phyloP scores from a whole-genome alignment of 768 basidiomycete genomes.

The Sarcodon aspratus region DNA sequence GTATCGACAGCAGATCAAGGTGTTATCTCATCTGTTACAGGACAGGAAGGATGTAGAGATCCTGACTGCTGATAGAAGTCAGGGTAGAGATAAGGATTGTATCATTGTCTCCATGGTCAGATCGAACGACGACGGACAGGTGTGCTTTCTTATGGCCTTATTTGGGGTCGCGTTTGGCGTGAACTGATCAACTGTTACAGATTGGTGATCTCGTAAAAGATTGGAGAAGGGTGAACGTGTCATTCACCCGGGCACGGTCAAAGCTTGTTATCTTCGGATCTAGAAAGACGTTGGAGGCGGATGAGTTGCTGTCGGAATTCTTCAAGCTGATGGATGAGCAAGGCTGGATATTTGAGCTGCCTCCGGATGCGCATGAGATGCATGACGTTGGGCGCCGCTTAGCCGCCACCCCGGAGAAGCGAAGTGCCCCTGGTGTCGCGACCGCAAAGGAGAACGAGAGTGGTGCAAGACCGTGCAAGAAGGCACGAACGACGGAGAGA shows the following conservation, averaged over 20 bases:
- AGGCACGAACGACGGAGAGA: slow-evolving; percentile 18
- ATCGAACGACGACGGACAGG: slow-evolving; percentile 69
- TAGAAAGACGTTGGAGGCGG: slow-evolving; percentile 54
- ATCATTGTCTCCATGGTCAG: slow-evolving; percentile 89
- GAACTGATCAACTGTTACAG: slow-evolving; percentile 24
- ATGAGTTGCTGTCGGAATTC: slow-evolving; percentile 60
- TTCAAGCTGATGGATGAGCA: slow-evolving; percentile 62
- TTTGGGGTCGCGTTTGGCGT: not conserved
- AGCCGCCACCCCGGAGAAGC: slow-evolving; percentile 2
- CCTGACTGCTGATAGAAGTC: slow-evolving; percentile 86
- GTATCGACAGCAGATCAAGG: slow-evolving; percentile 93
- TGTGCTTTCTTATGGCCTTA: slow-evolving; percentile 23
- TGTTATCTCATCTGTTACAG: slow-evolving; percentile 56
- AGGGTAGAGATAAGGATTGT: slow-evolving; percentile 93
- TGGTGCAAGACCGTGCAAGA: slow-evolving; percentile 17
- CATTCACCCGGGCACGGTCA: slow-evolving; percentile 84
- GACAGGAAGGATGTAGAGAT: slow-evolving; percentile 58
- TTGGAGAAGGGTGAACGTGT: slow-evolving; percentile 94
- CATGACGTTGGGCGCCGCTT: slow-evolving; percentile 25
- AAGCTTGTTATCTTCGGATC: slow-evolving; percentile 93
- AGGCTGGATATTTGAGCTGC: slow-evolving; percentile 61
- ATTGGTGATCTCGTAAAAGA: slow-evolving; percentile 90
- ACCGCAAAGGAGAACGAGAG: slow-evolving; percentile 2
- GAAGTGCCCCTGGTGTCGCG: not conserved
- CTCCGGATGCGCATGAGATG: slow-evolving; percentile 36